Evolutionary conservation across 805 yeast genomes (phyloP), one percentile per base, ranked within the genome.

Genomic region (Nakazawaea anatomiae): DNA sequence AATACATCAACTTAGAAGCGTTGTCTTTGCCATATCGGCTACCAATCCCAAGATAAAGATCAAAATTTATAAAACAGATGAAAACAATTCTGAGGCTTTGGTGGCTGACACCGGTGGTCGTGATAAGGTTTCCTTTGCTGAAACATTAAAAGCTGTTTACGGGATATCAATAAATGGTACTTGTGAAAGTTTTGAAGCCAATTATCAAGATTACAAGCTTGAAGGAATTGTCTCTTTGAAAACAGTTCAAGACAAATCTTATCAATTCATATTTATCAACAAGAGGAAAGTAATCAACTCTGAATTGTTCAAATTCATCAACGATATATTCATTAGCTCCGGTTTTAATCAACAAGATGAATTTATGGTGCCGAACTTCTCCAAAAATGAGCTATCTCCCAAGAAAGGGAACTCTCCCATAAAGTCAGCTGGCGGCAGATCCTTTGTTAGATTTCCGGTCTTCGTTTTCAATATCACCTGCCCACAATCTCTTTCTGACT

Each of bases 211-310:
- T 1, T 64, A 60, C 44, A 52, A 53, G 6, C 58, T 69, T n/a
- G 54, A 59, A 0, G 78, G 79, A 3, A 54, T 74, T 0, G 63
- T 82, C 9, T 76, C 80, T 0, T 58, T 56, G 4, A 38, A 49
- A 0, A 68, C 77, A 1, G 53, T 63, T 1, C 68, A 67, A 49
- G 59, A 73, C 0, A 71, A 64, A 42, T 53, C 57, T 1, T 66
- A 69, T 51, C 87, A 81, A 55, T 73, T 68, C 47, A 56, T 80
- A 1, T 75, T 69, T 48, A 55, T 77, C 27, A 79, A 82, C 59
- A 70, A 70, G 3, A 63, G 75, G 28, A 63, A 57, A 9, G 57
- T 71, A 14, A 8, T 40, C 0, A 64, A 67, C 47, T 42, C 48
- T 3, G 51, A 48, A 4, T 25, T 70, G 8, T 30, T 42, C 1